These are phyloP conservation scores for Saccharomycopsis fermentans DNA, from an alignment of 805 yeast genomes.

Conservation along the genomic window DNA sequence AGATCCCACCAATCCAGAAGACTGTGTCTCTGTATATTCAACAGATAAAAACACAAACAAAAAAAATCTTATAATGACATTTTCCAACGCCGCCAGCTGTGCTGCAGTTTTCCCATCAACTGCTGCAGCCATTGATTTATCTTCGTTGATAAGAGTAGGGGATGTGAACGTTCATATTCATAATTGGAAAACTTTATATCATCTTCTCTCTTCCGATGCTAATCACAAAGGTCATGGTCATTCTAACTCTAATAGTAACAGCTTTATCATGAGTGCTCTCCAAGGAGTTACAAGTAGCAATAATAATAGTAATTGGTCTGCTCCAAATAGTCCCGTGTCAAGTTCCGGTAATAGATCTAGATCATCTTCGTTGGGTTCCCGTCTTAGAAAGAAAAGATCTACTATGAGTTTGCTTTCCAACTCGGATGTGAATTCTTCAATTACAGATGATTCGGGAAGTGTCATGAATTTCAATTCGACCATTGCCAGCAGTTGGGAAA, in stretches of 20 bases:
- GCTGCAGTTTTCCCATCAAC: conserved; percentile 53
- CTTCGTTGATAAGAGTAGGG: conserved; percentile 48
- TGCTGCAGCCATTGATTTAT: conserved; percentile 45
- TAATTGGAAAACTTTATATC: conserved; percentile 15
- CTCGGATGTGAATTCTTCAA: conserved; percentile 4
- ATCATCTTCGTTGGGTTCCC: conserved; percentile 16
- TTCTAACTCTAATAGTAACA: not conserved
- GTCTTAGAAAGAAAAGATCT: conserved; percentile 10
- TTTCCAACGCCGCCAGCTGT: conserved; percentile 34
- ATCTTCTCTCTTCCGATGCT: not conserved
- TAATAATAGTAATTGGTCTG: not conserved
- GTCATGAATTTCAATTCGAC: conserved; percentile 4
- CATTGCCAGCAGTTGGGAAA: conserved; percentile 10
- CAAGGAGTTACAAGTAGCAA: not conserved
- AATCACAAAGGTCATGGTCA: not conserved
- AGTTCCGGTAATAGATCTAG: conserved; percentile 12
- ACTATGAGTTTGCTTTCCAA: conserved; percentile 10
- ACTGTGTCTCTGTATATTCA: conserved; percentile 44
- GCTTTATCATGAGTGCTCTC: not conserved
- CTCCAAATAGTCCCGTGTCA: not conserved
- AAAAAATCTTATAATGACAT: conserved; percentile 41
- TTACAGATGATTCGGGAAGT: conserved; percentile 9
- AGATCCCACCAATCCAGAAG: conserved; percentile 23
- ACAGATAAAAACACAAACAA: conserved; percentile 35
- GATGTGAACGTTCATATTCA: conserved; percentile 37